Conservation (phyloP, 176 grass and related monocot species). For the Carex cristatella region DNA sequence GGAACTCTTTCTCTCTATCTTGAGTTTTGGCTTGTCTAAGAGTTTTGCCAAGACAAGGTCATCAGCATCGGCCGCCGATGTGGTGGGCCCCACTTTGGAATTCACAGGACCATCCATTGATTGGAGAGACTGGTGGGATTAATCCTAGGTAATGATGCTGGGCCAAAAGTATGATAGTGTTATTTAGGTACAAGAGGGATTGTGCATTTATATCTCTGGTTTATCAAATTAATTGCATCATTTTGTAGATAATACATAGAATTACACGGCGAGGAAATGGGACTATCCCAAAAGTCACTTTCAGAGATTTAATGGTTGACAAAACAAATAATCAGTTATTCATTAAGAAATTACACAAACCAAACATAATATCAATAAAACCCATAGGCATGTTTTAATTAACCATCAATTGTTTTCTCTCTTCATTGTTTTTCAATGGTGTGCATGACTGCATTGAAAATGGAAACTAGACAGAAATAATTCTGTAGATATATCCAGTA, state of each 20-base stretch:
- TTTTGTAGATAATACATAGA: neutral
- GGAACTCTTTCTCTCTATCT: conserved; percentile 38
- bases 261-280: neutral
- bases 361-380: neutral
- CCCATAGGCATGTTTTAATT: neutral
- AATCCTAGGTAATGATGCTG: neutral
- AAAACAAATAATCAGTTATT: conserved; percentile 6
- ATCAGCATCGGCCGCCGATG: neutral
- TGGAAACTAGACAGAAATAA: neutral
- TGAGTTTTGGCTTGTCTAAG: conserved; percentile 32
- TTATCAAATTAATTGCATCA: neutral
- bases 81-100: neutral
- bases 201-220: neutral
- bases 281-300: neutral
- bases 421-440: neutral
- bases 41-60: conserved; percentile 33
- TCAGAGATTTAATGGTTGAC: neutral
- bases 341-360: neutral
- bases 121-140: neutral
- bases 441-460: neutral
- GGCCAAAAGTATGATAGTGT: neutral
- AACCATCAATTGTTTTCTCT: neutral
- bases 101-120: conserved; percentile 8
- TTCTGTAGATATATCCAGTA: neutral
- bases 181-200: neutral